Conservation (phyloP, 2,329 filamentous ascomycete genomes). For the Dothideomycetes sp. region DNA sequence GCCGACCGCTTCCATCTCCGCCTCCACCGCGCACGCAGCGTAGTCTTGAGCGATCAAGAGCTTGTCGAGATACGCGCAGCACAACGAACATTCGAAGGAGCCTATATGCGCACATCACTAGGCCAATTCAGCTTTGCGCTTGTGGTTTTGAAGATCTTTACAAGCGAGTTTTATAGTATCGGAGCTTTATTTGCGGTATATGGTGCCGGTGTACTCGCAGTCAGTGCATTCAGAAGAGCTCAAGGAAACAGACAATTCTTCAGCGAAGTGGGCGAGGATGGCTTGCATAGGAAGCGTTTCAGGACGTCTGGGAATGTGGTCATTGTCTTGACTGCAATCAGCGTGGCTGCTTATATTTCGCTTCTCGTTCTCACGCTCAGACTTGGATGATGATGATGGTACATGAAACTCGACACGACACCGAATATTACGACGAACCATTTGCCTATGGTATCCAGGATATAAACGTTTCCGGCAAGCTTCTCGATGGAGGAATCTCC, state of each 20-base stretch:
- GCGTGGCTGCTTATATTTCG: constrained; percentile 49
- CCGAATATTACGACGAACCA: no score
- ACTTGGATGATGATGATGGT: constrained; percentile 18
- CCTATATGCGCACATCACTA: constrained; percentile 88
- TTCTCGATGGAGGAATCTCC: no score
- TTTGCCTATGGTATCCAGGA: no score
- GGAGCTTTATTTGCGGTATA: constrained; percentile 91
- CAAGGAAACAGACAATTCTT: constrained; percentile 96
- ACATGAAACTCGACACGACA: not conserved
- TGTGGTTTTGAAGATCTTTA: constrained; percentile 94
- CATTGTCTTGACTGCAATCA: constrained; percentile 49
- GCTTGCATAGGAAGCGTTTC: constrained; percentile 47
- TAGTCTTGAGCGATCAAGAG: constrained; percentile 70
- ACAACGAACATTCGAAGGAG: constrained; percentile 93
- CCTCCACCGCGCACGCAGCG: constrained; percentile 71
- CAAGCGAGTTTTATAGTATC: constrained; percentile 88
- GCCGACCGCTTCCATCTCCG: constrained; percentile 68
- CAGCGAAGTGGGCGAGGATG: constrained; percentile 48
- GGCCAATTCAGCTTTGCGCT: constrained; percentile 93
- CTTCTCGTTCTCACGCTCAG: constrained; percentile 49
- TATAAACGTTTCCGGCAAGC: no score
- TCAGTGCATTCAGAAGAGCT: constrained; percentile 74
- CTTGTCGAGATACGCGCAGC: constrained; percentile 91
- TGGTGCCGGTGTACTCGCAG: constrained; percentile 70
- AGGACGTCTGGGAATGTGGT: constrained; percentile 57